Percentiles rank a stretch among this genome's conserved stretches.
phyloP scores from a whole-genome alignment of 2,329 filamentous ascomycete species.

The Dothidotthia symphoricarpi region DNA sequence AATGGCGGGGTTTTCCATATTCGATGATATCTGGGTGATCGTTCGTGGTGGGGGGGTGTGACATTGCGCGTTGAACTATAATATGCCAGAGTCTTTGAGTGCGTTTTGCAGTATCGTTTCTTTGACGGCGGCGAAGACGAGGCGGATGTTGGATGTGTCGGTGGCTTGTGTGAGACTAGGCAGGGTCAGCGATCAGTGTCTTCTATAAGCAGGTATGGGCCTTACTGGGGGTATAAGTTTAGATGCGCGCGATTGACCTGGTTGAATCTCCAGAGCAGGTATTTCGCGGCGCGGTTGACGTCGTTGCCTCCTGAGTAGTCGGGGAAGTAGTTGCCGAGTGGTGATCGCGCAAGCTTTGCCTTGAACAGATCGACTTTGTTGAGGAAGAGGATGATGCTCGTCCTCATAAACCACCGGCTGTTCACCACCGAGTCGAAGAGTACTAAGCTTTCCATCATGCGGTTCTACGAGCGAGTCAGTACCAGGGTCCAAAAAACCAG shows the following conservation, averaged over 20 bases:
- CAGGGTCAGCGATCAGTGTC: slow-evolving; percentile 24
- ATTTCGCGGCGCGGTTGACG: slow-evolving; percentile 97
- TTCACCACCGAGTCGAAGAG: slow-evolving; percentile 98
- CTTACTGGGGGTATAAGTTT: slow-evolving; percentile 89
- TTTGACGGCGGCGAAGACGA: slow-evolving; percentile 97
- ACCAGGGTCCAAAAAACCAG: slow-evolving; percentile 2
- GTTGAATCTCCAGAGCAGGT: slow-evolving; percentile 96
- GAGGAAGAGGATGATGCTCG: slow-evolving; percentile 96
- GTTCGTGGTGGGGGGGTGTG: not conserved
- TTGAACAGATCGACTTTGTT: slow-evolving; percentile 99
- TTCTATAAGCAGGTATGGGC: not conserved
- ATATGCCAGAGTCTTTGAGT: slow-evolving; percentile 94
- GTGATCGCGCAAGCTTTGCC: slow-evolving; percentile 85
- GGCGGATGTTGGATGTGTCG: slow-evolving; percentile 95
- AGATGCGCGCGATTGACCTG: slow-evolving; percentile 96
- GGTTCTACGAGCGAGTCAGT: slow-evolving; percentile 64
- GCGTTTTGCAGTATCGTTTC: slow-evolving; percentile 99
- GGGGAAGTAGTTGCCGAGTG: slow-evolving; percentile 91
- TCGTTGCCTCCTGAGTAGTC: slow-evolving; percentile 98
- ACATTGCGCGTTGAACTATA: slow-evolving; percentile 45
- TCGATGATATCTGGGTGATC: too few species aligned
- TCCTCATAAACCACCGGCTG: slow-evolving; percentile 98
- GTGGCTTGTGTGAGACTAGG: slow-evolving; percentile 92
- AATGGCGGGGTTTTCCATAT: too few species aligned
- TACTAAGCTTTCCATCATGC: slow-evolving; percentile 98